These are phyloP conservation scores for Lachancea dasiensis DNA, from an alignment of 805 yeast genomes.

Conservation along the genomic window DNA sequence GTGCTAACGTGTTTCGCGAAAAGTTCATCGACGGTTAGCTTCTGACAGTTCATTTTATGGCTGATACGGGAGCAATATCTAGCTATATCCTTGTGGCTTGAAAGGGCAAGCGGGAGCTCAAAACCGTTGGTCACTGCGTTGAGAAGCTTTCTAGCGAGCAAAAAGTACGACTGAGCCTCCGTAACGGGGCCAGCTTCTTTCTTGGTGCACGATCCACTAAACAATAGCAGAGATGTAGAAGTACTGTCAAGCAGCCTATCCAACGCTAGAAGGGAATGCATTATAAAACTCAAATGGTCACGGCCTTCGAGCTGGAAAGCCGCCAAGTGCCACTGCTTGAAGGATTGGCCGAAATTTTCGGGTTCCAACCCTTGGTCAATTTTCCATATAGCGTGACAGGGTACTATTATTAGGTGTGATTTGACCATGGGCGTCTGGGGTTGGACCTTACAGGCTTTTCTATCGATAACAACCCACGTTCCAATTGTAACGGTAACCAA, in stretches of 20 bases:
- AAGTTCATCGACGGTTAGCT: slow-evolving; percentile 14
- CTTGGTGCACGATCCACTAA: slow-evolving; percentile 72
- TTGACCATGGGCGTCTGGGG: no score
- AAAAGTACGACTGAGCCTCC: slow-evolving; percentile 55
- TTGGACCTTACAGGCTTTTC: no score
- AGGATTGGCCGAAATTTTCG: slow-evolving; percentile 39
- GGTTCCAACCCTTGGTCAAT: slow-evolving; percentile 12
- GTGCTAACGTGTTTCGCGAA: slow-evolving; percentile 33
- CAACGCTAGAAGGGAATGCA: slow-evolving; percentile 50
- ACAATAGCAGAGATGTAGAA: slow-evolving; percentile 34
- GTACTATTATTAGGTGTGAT: slow-evolving; percentile 41
- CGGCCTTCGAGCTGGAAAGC: slow-evolving; percentile 62
- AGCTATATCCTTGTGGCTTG: slow-evolving; percentile 11
- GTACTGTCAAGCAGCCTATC: slow-evolving; percentile 31
- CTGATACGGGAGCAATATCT: neutral
- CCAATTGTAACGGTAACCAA: no score
- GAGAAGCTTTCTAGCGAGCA: slow-evolving; percentile 36
- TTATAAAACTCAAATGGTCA: slow-evolving; percentile 60
- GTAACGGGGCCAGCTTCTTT: slow-evolving; percentile 46
- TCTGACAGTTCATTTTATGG: slow-evolving; percentile 8
- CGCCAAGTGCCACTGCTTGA: slow-evolving; percentile 60
- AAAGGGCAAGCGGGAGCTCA: slow-evolving; percentile 9
- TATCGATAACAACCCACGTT: no score
- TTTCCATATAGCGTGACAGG: slow-evolving; percentile 64
- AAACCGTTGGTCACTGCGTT: slow-evolving; percentile 14